Conservation (phyloP, 768 basidiomycete genomes). For the Tulasnella sp. region DNA sequence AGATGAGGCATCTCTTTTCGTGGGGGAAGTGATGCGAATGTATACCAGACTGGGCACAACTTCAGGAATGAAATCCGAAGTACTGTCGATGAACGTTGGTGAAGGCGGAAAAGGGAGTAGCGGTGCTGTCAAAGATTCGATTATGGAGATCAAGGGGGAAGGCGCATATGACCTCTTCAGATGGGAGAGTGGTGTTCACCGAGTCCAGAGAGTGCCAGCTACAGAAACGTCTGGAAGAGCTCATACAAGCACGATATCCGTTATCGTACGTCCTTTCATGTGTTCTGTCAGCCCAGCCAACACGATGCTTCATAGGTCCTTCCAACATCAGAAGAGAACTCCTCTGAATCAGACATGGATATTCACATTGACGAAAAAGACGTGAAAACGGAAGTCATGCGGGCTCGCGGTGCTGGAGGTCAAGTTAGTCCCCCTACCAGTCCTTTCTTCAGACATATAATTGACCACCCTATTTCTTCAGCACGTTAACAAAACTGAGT, state of each 20-base stretch:
- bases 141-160: conserved; percentile 63
- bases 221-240: conserved; percentile 80
- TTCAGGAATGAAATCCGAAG: conserved; percentile 46
- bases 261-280: conserved; percentile 45
- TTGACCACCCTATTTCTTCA: conserved; percentile 24
- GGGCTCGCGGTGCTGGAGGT: conserved; percentile 91
- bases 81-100: conserved; percentile 39
- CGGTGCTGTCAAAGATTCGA: conserved; percentile 50
- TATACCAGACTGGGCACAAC: conserved; percentile 52
- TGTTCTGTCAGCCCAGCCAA: background rate
- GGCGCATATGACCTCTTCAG: conserved; percentile 66
- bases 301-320: conserved; percentile 44
- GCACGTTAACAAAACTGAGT: conserved; percentile 99
- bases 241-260: conserved; percentile 83
- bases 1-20: conserved; percentile 72
- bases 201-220: conserved; percentile 86
- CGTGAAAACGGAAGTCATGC: conserved; percentile 86
- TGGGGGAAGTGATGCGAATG: conserved; percentile 66
- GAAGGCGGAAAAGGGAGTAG: conserved; percentile 44
- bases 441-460: background rate
- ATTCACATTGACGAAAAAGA: conserved; percentile 64
- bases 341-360: conserved; percentile 48
- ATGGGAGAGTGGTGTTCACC: conserved; percentile 93
- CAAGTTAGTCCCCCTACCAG: conserved; percentile 40
- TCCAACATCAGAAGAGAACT: conserved; percentile 54